A percentile compares a stretch with the other conserved stretches of the same genome.
phyloP scores from a whole-genome alignment of 805 yeast species.

The Debaryomyces castellii region DNA sequence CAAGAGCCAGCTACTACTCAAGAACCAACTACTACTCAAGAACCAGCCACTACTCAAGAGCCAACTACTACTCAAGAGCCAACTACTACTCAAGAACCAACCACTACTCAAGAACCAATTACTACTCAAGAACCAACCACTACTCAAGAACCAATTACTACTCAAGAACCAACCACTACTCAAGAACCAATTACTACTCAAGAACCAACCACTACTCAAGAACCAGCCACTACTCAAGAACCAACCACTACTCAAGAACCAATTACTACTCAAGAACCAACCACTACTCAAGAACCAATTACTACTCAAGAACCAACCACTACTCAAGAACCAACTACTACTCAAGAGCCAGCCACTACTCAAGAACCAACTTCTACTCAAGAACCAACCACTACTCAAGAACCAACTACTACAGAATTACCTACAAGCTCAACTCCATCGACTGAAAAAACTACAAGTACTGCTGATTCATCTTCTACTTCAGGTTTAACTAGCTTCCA shows the following conservation, averaged over 20 bases:
- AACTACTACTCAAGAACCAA: too few relatives aligned
- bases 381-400: conserved; percentile 10
- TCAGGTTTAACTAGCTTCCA: conserved; percentile 19
- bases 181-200: conserved; percentile 6
- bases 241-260: conserved; percentile 6
- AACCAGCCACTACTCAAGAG: conserved; percentile 3
- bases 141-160: conserved; percentile 5
- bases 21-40: too few relatives aligned
- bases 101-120: too few relatives aligned
- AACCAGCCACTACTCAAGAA: conserved; percentile 4
- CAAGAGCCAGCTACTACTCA: too few relatives aligned
- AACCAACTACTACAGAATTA: conserved; percentile 10
- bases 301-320: conserved; percentile 3
- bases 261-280: conserved; percentile 6
- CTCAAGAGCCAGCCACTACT: conserved; percentile 7
- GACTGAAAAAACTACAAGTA: conserved; percentile 1
- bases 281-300: conserved; percentile 4
- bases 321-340: conserved; percentile 5
- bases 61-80: too few relatives aligned
- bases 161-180: conserved; percentile 4
- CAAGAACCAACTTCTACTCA: conserved; percentile 10
- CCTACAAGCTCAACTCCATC: conserved; percentile 12
- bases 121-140: background rate
- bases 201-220: conserved; percentile 4
- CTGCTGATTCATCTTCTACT: conserved; percentile 15